Base-by-base conservation (phyloP, 148 eudicot genomes). In the Simmondsia chinensis region DNA sequence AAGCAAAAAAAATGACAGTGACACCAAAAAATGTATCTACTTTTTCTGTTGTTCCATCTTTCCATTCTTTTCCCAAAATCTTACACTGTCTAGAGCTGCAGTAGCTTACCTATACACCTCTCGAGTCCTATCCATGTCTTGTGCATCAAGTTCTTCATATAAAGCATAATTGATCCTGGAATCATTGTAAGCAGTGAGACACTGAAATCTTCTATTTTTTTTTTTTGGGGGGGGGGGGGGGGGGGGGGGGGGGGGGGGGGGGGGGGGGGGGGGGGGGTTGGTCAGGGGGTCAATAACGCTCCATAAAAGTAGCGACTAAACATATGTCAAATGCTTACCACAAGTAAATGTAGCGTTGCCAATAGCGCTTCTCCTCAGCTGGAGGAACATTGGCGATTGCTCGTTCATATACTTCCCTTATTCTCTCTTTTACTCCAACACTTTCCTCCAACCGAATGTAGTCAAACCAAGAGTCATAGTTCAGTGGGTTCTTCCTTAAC, bases 381-480 rank as follows among this genome's bases (percentile, higher is more conserved):
- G 87, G 93, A 49, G 97, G 97, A 43, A 76, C 52, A 67, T 81
- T 84, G 15, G 97, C 87, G 45, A 89, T 89, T 4, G 97, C 95
- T 17, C 95, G 73, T 64, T 85, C 87, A 44, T 81, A 89, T 9
- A 84, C 77, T 45, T 89, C 97, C 46, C 89, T 68, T 33, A 76
- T 68, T 34, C 78, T 75, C 12, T 60, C 76, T 49, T 68, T 78
- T 41, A 65, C 65, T 17, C 93, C 95, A 39, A 64, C 75, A 45
- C 76, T 84, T 61, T 89, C 97, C 45, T 89, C 97, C 38, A 89
- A 54, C 25, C 87, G 58, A 47, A 89, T 74, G 29, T 84, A 84
- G 67, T 89, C 93, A 56, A 89, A 89, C 97, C 97, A 89, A 0
- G 75, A 59, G 45, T 89, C 97, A 70, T 89, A 89, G 56, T 89